These are phyloP conservation scores for Monilinia fructicola DNA, from an alignment of 2,329 filamentous ascomycete genomes.

Conservation along the genomic window DNA sequence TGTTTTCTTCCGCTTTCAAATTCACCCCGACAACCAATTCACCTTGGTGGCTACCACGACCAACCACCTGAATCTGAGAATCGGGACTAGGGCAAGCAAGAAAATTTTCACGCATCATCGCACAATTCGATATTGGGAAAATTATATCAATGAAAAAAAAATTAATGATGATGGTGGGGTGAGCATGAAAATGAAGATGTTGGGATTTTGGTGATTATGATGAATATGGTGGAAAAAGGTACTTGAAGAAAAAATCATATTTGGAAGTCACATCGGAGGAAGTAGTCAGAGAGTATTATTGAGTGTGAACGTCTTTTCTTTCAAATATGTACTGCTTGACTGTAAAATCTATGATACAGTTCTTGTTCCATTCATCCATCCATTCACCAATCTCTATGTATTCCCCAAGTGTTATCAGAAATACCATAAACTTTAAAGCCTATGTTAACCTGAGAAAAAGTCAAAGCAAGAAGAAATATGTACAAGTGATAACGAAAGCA, in stretches of 20 bases:
- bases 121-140: not conserved
- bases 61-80: not conserved
- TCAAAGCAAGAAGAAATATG: not conserved
- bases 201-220: not conserved
- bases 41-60: not conserved
- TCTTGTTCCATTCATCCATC: slow-evolving; percentile 7
- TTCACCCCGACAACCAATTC: not conserved
- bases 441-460: not conserved
- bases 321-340: not conserved
- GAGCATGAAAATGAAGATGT: not conserved
- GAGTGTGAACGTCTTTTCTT: not conserved
- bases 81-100: not conserved
- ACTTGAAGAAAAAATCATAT: not conserved
- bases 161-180: not conserved
- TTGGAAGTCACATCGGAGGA: not conserved
- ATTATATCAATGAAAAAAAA: not conserved
- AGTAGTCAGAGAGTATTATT: not conserved
- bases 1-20: not conserved
- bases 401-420: not conserved
- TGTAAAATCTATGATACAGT: slow-evolving; percentile 4
- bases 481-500: not conserved
- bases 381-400: slow-evolving; percentile 1
- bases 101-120: not conserved
- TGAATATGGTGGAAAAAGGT: not conserved
- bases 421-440: not conserved